Base-by-base conservation (phyloP, 352 stramenopile genomes). In the Pythium plurisporium region DNA sequence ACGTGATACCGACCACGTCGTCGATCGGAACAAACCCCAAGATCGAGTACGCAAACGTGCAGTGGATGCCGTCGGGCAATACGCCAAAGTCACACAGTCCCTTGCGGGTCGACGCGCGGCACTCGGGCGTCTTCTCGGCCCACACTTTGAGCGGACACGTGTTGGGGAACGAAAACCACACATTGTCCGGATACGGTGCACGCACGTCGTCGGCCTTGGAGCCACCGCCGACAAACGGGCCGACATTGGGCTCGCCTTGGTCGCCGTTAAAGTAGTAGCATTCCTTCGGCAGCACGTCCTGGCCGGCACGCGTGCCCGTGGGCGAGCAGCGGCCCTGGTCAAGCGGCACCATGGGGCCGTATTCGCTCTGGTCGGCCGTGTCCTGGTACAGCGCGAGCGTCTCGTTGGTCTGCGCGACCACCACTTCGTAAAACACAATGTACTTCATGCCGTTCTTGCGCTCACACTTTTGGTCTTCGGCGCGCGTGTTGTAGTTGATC, bases 391-490 rank as follows among this genome's bases (percentile, higher is more conserved):
- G 55, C 27, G 82, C 84, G 5, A 94, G 53, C 46, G 80, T 80
- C 56, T 87, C 77, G 65, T 89, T 94, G 14, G 86, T 84, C 59
- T 94, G 82, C 23, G 71, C 73, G 30, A 94, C 74, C 8, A 78
- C 71, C 29, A 82, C 76, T 37, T 91, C 82, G 64, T 92, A 94
- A 61, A 95, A 90, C 12, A 94, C 82, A 30, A 95, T 59, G 62
- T 88, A 85, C 40, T 76, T 59, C 64, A 90, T 87, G 15, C 82
- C 72, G 66, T 90, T 91, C 77, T 95, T 95, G 51, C 83, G 82
- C 47, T 59, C 62, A 65, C 86, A 95, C 22, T 34, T 48, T 67
- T 74, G 26, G 71, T 65, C 40, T 81, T 70, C 3, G 64, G 66
- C 53, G 41, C 80, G 79, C 40, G 79, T 81, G 38, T 74, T 65